phyloP scores from a whole-genome alignment of 345 rosid genomes.

The Pistacia vera region DNA sequence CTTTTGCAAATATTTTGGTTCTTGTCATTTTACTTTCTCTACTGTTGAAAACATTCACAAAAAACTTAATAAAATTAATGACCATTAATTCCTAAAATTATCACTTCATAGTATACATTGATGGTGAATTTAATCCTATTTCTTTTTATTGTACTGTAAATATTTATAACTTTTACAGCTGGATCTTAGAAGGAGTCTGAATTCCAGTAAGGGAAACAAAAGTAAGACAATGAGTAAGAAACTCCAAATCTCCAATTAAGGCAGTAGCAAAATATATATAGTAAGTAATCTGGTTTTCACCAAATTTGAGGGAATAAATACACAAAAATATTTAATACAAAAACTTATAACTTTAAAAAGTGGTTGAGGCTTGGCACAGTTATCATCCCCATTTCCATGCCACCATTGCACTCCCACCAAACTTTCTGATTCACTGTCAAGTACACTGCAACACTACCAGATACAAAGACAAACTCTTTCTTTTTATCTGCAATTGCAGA shows the following conservation, averaged over 20 bases:
- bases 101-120: background rate
- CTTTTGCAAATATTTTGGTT: too few relatives aligned
- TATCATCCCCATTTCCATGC: background rate
- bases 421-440: slow-evolving; percentile 7
- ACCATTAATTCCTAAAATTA: background rate
- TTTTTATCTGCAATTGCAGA: slow-evolving; percentile 4
- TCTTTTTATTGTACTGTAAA: too few relatives aligned
- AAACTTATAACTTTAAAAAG: background rate
- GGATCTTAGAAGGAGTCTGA: background rate
- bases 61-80: too few relatives aligned
- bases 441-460: slow-evolving; percentile 3
- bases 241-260: background rate
- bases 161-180: background rate
- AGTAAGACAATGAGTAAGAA: background rate
- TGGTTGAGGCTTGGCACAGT: background rate
- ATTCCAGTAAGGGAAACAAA: background rate
- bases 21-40: too few relatives aligned
- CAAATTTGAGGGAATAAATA: background rate
- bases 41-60: too few relatives aligned
- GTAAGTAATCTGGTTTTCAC: slow-evolving; percentile 9
- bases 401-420: slow-evolving; percentile 4
- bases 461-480: slow-evolving; percentile 3
- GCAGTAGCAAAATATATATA: background rate
- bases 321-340: background rate
- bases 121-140: background rate